Evolutionary conservation across 1,139 yeast genomes (phyloP), one percentile per base, ranked within the genome.

Genomic region (Taphrina deformans): DNA sequence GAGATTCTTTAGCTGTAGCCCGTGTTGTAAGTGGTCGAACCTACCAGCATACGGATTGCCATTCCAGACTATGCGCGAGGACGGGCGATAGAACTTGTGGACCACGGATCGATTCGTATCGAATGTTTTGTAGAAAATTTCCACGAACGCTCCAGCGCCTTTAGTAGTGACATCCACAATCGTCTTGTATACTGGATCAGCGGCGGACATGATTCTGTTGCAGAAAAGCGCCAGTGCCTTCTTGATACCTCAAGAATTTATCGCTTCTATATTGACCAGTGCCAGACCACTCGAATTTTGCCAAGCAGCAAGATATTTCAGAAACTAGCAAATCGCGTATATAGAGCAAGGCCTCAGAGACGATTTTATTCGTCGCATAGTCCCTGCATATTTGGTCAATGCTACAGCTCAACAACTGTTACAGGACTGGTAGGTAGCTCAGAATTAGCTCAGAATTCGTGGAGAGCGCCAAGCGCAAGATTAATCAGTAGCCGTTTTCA

Each of bases 11-110:
- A 53, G 35, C 35, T 2, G 14, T 0, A 31, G 14, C 2, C 35
- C 35, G 14, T 31, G 14, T 14, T 31, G 35, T 14, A 10, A 4
- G 2, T 31, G 35, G 14, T 53, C 45, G 33, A 53, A 23, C 45
- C 6, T 35, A 53, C 58, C 58, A 12, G 53, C 59, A 53, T 48
- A 55, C 18, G 66, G 63, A 46, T 46, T 61, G 45, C 67, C 67
- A 38, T 65, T 65, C 65, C 65, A 65, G 38, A 65, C 44, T 4
- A 65, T 65, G 46, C 63, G 51, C 24, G 67, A 65, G 23, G 55
- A 38, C 16, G 67, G 65, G 21, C 67, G 56, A 41, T 65, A 65
- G 55, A 65, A 65, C 10, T 52, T 62, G 31, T 55, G 46, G 3
- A 65, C 27, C n/a, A 65, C 41, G 21, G 62, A 35, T 7, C 67